Conservation (phyloP, 1,284 basidiomycete species). For the Thecaphora thlaspeos region DNA sequence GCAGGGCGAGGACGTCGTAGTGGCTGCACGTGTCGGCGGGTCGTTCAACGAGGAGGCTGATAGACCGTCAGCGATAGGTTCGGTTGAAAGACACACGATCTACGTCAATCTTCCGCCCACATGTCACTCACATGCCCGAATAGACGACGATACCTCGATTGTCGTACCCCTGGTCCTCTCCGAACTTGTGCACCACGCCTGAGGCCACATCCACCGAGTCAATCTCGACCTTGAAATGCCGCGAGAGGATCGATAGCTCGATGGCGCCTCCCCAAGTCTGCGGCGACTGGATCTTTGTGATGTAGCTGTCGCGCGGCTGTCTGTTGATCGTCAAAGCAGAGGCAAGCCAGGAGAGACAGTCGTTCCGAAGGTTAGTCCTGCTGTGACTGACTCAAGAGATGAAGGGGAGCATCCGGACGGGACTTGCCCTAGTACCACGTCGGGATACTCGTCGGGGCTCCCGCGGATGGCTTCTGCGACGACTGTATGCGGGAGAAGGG, state of each 20-base stretch:
- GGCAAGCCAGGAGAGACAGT: no score
- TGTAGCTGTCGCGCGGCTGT: constrained; percentile 18
- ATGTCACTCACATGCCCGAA: constrained; percentile 24
- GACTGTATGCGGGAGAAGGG: neutral
- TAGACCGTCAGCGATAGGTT: no score
- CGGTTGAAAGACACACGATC: no score
- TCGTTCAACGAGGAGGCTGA: no score
- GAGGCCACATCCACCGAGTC: constrained; percentile 31
- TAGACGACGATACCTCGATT: constrained; percentile 31
- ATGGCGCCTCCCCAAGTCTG: constrained; percentile 43
- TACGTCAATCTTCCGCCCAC: no score
- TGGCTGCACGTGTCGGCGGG: constrained; percentile 9
- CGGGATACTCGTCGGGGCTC: constrained; percentile 22
- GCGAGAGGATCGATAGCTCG: constrained; percentile 34
- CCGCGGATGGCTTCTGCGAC: constrained; percentile 21
- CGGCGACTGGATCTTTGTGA: constrained; percentile 16
- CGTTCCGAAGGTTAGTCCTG: no score
- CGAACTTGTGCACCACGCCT: constrained; percentile 32
- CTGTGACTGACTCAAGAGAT: no score
- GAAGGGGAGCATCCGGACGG: no score
- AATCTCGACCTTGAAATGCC: constrained; percentile 28
- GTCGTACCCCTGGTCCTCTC: constrained; percentile 25
- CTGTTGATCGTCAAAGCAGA: neutral
- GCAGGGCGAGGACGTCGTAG: constrained; percentile 40
- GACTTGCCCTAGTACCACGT: constrained; percentile 34